A percentile compares a stretch with the other conserved stretches of the same genome.
Evolutionary conservation across 2,329 filamentous ascomycete genomes (phyloP).

Genomic region (Diplocarpon mali): DNA sequence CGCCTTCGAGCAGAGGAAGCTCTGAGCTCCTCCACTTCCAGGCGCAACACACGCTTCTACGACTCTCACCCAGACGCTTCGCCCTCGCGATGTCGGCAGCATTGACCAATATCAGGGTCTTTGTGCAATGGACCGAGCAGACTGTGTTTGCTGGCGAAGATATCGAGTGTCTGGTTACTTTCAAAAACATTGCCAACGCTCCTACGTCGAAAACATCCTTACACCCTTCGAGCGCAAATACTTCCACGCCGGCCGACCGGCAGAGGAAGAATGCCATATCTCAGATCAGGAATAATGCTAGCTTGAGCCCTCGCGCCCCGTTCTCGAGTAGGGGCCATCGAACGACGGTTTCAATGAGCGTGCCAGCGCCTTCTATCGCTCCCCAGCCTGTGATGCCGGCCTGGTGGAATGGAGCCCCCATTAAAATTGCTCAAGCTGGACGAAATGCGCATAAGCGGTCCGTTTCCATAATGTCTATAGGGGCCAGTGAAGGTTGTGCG

Average conservation of each 20-base stretch:
- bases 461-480: slow-evolving; percentile 72
- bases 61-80: background rate
- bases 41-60: background rate
- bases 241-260: slow-evolving; percentile 19
- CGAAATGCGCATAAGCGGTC: slow-evolving; percentile 63
- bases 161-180: slow-evolving; percentile 90
- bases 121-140: slow-evolving; percentile 87
- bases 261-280: slow-evolving; percentile 23
- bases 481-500: slow-evolving; percentile 34
- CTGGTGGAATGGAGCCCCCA: slow-evolving; percentile 17
- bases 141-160: slow-evolving; percentile 95
- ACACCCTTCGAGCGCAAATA: slow-evolving; percentile 20
- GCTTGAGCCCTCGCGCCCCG: slow-evolving; percentile 36
- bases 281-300: slow-evolving; percentile 32
- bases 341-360: slow-evolving; percentile 54
- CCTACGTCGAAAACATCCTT: slow-evolving; percentile 16
- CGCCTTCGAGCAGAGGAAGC: slow-evolving; percentile 26
- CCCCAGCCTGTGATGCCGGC: slow-evolving; percentile 12
- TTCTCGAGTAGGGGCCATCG: slow-evolving; percentile 46
- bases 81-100: slow-evolving; percentile 28
- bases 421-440: slow-evolving; percentile 15
- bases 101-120: slow-evolving; percentile 78
- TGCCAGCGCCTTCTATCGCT: slow-evolving; percentile 30
- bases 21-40: slow-evolving; percentile 1
- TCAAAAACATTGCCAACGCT: slow-evolving; percentile 60